Base-by-base conservation (phyloP, 805 yeast genomes). In the Clavispora asparagi region DNA sequence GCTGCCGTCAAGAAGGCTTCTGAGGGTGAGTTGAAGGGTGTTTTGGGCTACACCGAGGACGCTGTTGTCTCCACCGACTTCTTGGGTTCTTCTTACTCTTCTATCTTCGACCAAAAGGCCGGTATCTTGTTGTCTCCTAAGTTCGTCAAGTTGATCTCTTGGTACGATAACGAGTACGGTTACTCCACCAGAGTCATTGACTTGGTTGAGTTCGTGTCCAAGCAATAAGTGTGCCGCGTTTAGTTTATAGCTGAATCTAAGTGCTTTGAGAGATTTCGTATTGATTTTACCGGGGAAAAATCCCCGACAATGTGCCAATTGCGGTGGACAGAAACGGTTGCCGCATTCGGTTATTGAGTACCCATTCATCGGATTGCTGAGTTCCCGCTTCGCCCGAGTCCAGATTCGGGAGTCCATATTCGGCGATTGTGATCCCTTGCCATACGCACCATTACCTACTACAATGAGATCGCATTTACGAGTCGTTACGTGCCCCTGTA, bases 101-200 rank as follows among this genome's bases (percentile, higher is more conserved):
- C 67, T 31, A 51, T 64, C 51, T 64, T 62, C 46, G 68, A 64
- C 58, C 56, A 59, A 42, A 63, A 62, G 58, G 68, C 68, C 40
- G 68, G 68, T 57, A 64, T 64, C 56, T 60, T 62, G 55, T 62
- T 64, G 58, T 57, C 67, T 45, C 68, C 68, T 46, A 62, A 61
- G 40, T 64, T 64, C 48, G 68, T 63, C 50, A 64, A 64, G 57
- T 64, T 64, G 62, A 58, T 64, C 52, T 55, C 68, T 43, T 64
- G 68, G 68, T 64, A 64, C 61, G 68, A 64, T 52, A 64, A 64
- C 58, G 68, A 64, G 50, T 64, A 54, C 58, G 68, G 68, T 48
- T 64, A 64, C 61, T 64, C 68, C 48, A 61, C 64, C 59, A 63
- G 68, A 61, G 67, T 63, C 41, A 65, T 63, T 45, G 68, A 64